phyloP scores from a whole-genome alignment of 306 rosid genomes.

The Carpinus viminea region DNA sequence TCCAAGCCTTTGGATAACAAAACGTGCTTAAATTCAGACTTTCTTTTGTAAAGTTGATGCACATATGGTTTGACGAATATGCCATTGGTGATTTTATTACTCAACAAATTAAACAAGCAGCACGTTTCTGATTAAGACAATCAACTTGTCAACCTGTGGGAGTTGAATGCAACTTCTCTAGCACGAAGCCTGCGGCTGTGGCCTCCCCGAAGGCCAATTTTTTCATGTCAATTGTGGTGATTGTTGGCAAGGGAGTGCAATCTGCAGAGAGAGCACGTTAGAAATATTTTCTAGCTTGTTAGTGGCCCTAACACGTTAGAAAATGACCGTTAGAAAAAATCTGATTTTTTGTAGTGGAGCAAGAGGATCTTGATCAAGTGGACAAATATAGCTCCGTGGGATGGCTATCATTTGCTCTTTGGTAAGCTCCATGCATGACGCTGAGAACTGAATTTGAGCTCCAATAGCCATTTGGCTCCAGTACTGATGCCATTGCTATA shows the following conservation, averaged over 20 bases:
- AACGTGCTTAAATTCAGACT: too few relatives aligned
- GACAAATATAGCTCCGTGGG: slow-evolving; percentile 48
- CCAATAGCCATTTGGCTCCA: neutral
- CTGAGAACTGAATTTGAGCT: slow-evolving; percentile 20
- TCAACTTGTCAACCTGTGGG: slow-evolving; percentile 59
- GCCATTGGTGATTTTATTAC: too few relatives aligned
- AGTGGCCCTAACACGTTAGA: too few relatives aligned
- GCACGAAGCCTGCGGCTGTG: slow-evolving; percentile 18
- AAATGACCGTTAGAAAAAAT: too few relatives aligned
- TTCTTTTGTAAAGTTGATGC: too few relatives aligned
- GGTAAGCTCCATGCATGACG: slow-evolving; percentile 24
- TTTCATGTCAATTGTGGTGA: slow-evolving; percentile 63
- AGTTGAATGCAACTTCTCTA: slow-evolving; percentile 47
- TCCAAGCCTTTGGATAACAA: too few relatives aligned
- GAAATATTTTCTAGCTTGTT: too few relatives aligned
- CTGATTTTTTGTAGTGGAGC: too few relatives aligned
- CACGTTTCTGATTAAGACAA: too few relatives aligned
- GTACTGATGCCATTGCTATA: slow-evolving; percentile 16
- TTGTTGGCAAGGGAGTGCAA: slow-evolving; percentile 23
- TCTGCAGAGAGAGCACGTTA: slow-evolving; percentile 13
- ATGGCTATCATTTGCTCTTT: slow-evolving; percentile 9
- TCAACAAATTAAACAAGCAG: too few relatives aligned
- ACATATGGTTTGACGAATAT: too few relatives aligned
- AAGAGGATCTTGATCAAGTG: slow-evolving; percentile 30
- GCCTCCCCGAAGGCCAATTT: slow-evolving; percentile 22